phyloP scores from a whole-genome alignment of 2,329 filamentous ascomycete species.

The Colletotrichum echinochloae region DNA sequence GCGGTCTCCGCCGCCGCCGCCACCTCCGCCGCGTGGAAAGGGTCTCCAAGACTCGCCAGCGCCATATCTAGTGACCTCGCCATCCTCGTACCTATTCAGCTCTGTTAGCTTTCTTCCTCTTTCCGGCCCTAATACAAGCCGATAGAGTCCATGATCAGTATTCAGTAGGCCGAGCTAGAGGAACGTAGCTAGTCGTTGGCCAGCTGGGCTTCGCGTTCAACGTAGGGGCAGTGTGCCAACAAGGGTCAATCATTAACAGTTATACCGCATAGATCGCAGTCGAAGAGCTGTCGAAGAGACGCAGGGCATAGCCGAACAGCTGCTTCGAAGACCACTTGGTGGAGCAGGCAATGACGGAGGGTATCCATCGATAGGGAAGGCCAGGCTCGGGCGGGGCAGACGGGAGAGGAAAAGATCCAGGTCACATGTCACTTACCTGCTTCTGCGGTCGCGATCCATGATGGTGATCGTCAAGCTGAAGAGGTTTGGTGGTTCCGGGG shows the following conservation, averaged over 20 bases:
- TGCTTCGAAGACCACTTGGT: not conserved
- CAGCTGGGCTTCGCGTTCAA: not conserved
- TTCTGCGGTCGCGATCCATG: constrained; percentile 54
- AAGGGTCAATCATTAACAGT: not conserved
- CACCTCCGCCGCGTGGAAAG: constrained; percentile 56
- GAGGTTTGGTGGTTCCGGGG: not conserved
- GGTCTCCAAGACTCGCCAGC: constrained; percentile 72
- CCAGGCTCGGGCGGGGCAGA: not conserved
- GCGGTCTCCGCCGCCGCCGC: constrained; percentile 48
- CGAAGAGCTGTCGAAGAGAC: not conserved
- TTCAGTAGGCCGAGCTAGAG: not conserved
- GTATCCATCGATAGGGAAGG: not conserved
- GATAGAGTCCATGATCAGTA: not conserved
- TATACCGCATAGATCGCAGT: not conserved
- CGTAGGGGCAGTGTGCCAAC: not conserved
- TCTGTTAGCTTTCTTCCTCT: constrained; percentile 1
- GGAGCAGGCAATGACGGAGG: not conserved
- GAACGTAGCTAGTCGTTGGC: not conserved
- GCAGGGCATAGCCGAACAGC: too few relatives aligned
- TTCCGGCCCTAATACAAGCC: too few relatives aligned
- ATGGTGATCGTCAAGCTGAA: not conserved
- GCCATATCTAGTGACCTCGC: constrained; percentile 71
- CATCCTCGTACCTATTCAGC: constrained; percentile 66
- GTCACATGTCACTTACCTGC: constrained; percentile 48
- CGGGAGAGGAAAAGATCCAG: not conserved